Evolutionary conservation across 2,329 filamentous ascomycete species (phyloP), one percentile per base, ranked within the genome.

Genomic region (Zymoseptoria passerinii): DNA sequence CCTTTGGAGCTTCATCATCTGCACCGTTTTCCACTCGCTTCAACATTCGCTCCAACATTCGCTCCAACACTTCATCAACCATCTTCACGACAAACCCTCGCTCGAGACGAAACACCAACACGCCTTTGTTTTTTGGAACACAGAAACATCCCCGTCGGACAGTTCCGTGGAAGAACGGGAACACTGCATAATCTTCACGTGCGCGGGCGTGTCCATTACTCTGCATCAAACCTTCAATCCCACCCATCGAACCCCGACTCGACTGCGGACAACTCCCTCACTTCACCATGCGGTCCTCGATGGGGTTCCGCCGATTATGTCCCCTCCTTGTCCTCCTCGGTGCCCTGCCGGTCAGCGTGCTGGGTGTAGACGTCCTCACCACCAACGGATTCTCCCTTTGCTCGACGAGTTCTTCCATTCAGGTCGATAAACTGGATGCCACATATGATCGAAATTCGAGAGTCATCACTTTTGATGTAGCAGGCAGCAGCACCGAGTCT

Each of bases 341-440:
- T 58, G 56, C 68, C 56, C 70, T 75, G 66, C 72, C 73, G 63
- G 68, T 73, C 66, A 75, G 78, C 59, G 86, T 81, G 56, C 71
- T 88, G 59, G 89, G 83, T 57, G 80, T 77, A 61, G 85, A 92
- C 66, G 78, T 95, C 58, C 82, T 99, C 58, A 83, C 86, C 70
- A 96, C 92, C 23, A 83, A 82, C 62, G 89, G 91, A 59, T 95
- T 94, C 76, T 83, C 80, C 68, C 85, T 85, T 63, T 97, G 94
- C 75, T 67, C 81, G 67, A 73, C 78, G 59, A 75, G 82, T 66
- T 69, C 78, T 59, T 75, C 77, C 44, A 85, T 97, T 67, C 81
- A 80, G 62, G 86, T 96, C 56, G 79, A 90, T 65, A 85, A 81
- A 66, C 78, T 95, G 62, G 78, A 92, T 67, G 87, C 96, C 60